Percentiles rank a stretch among this genome's conserved stretches.
phyloP scores from a whole-genome alignment of 148 eudicot species.

The Salicornia ramosissima region DNA sequence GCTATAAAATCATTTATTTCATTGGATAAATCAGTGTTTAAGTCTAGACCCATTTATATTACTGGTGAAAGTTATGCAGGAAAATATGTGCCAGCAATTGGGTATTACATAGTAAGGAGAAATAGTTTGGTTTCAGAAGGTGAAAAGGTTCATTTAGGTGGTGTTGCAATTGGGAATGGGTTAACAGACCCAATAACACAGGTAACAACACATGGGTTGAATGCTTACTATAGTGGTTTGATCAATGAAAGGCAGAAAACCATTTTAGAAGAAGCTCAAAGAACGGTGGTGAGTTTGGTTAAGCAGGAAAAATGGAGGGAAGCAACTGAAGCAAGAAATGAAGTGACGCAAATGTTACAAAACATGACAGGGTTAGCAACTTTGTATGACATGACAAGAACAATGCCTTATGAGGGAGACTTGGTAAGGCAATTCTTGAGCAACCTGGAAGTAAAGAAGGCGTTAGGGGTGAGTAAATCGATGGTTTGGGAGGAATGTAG shows the following conservation, averaged over 20 bases:
- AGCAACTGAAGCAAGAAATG: conserved; percentile 51
- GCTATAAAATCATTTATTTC: conserved; percentile 51
- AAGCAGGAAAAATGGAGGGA: conserved; percentile 43
- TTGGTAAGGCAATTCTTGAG: conserved; percentile 42
- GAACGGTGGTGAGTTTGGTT: conserved; percentile 28
- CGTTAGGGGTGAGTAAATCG: conserved; percentile 43
- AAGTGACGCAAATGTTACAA: conserved; percentile 30
- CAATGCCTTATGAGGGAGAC: conserved; percentile 39
- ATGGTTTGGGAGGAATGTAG: conserved; percentile 53
- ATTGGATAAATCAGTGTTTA: conserved; percentile 33
- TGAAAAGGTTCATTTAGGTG: conserved; percentile 51
- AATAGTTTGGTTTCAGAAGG: conserved; percentile 30
- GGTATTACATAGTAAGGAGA: conserved; percentile 52
- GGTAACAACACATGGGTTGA: conserved; percentile 61
- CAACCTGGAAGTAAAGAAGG: conserved; percentile 40
- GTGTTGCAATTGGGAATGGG: conserved; percentile 82
- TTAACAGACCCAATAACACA: conserved; percentile 67
- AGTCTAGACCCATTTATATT: conserved; percentile 54
- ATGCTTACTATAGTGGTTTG: conserved; percentile 56
- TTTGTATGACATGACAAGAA: conserved; percentile 58
- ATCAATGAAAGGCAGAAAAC: conserved; percentile 52
- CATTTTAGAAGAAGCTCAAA: conserved; percentile 45
- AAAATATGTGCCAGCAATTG: conserved; percentile 68
- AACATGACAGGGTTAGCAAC: conserved; percentile 81
- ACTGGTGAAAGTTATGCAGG: conserved; percentile 97